Evolutionary conservation across 2,329 filamentous ascomycete species (phyloP), one percentile per base, ranked within the genome.

Genomic region (Beauveria medogensis): DNA sequence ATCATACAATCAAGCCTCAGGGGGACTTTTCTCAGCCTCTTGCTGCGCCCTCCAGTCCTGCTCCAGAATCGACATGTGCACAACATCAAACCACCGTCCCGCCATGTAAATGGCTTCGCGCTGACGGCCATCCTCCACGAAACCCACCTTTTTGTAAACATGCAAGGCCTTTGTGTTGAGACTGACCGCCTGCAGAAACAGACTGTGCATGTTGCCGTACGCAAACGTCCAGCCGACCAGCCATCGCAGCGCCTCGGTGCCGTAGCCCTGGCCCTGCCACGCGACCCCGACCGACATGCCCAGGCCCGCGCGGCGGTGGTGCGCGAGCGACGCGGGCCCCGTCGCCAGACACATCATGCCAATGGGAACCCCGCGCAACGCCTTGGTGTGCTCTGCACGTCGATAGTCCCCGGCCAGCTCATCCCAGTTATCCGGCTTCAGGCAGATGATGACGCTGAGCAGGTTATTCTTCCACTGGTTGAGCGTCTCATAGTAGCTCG

Each of bases 171-270:
- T 75, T 77, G 1, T 75, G 69, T 43, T 68, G 64, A 60, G 79
- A 79, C 65, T 71, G 79, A 20, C 65, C 71, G 54, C 77, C 74
- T 60, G 14, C 70, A 73, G 18, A 68, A 65, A 18, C 20, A 80
- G 70, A 28, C 67, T 68, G 62, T 80, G 77, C 69, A 80, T 63
- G 10, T 74, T 74, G 8, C 69, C 75, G 22, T 69, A 68, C 24
- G 64, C 62, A 64, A 80, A 80, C 0, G 74, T 73, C 71, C 76
- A 79, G 41, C 74, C 69, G 16, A 77, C 64, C 1, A 67, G 72
- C 77, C 76, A 80, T 20, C 67, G 65, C 55, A 80, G 75, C 5
- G 76, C 74, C 65, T 80, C 78, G 40, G 64, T 65, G 10, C 78
- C 78, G 61, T 79, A 80, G 0, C 78, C 76, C 30, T 68, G 63